Evolutionary conservation across 768 basidiomycete species (phyloP).

Genomic region (Mycena rebaudengoi): DNA sequence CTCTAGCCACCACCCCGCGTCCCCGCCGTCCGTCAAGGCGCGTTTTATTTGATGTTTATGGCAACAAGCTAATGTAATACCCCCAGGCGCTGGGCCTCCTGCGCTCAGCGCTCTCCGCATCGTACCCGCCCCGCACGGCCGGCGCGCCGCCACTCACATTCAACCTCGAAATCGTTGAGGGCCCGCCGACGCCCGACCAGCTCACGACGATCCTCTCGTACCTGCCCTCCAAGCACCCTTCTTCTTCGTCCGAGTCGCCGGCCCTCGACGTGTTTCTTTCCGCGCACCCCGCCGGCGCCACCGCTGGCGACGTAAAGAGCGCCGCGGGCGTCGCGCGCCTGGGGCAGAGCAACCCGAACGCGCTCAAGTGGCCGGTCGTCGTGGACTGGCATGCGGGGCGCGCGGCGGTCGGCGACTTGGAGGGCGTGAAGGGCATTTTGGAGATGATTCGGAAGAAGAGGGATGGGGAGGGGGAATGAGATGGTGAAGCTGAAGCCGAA

Average conservation of each 20-base stretch:
- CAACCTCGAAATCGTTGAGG: slow-evolving; percentile 77
- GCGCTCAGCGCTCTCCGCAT: slow-evolving; percentile 61
- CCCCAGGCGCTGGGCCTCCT: slow-evolving; percentile 66
- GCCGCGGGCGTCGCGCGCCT: slow-evolving; percentile 57
- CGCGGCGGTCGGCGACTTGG: slow-evolving; percentile 71
- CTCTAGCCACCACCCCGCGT: slow-evolving; percentile 69
- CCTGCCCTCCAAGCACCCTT: slow-evolving; percentile 47
- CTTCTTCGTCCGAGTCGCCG: slow-evolving; percentile 31
- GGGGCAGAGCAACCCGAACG: slow-evolving; percentile 62
- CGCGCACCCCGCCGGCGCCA: slow-evolving; percentile 61
- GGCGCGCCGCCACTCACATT: slow-evolving; percentile 66
- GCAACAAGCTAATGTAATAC: background rate
- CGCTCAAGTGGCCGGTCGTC: slow-evolving; percentile 81
- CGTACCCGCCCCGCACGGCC: slow-evolving; percentile 65
- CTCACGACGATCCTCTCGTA: slow-evolving; percentile 73
- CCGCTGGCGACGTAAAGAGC: slow-evolving; percentile 48
- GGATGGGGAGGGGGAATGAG: slow-evolving; percentile 77
- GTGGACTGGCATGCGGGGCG: slow-evolving; percentile 79
- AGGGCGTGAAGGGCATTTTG: slow-evolving; percentile 73
- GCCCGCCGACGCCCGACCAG: slow-evolving; percentile 73
- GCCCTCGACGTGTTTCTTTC: slow-evolving; percentile 62
- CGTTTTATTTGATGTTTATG: background rate
- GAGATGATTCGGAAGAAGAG: slow-evolving; percentile 70
- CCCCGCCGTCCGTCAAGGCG: slow-evolving; percentile 63
- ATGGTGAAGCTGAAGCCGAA: no score